Evolutionary conservation across 2,329 filamentous ascomycete species (phyloP).

Genomic region (Microcera coccophila): DNA sequence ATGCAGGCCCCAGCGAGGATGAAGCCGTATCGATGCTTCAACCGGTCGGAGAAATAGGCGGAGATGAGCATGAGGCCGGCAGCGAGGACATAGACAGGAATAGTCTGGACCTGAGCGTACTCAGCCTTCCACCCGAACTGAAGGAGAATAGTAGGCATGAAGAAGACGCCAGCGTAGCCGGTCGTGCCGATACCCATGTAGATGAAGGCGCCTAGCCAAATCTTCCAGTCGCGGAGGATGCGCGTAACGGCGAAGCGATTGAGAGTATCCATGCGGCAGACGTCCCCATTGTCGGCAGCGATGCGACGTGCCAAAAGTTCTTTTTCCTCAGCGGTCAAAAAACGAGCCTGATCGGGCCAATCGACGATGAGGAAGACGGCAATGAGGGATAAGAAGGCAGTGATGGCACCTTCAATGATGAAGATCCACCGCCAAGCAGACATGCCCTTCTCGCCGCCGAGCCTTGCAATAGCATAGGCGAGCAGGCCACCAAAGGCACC

Average conservation of each 20-base stretch:
- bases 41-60: slow-evolving; percentile 46
- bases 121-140: slow-evolving; percentile 34
- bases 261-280: slow-evolving; percentile 49
- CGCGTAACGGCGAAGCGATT: slow-evolving; percentile 45
- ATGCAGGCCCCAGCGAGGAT: slow-evolving; percentile 48
- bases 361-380: slow-evolving; percentile 23
- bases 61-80: slow-evolving; percentile 27
- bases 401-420: slow-evolving; percentile 29
- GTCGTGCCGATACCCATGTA: slow-evolving; percentile 42
- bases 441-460: slow-evolving; percentile 41
- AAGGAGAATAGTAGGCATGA: slow-evolving; percentile 37
- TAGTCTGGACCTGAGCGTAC: slow-evolving; percentile 34
- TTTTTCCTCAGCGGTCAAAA: slow-evolving; percentile 44
- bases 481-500: slow-evolving; percentile 45
- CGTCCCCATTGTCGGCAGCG: slow-evolving; percentile 39
- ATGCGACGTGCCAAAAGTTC: slow-evolving; percentile 40
- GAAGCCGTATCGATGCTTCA: slow-evolving; percentile 52
- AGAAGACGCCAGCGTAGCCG: slow-evolving; percentile 40
- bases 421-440: slow-evolving; percentile 46
- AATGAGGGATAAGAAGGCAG: slow-evolving; percentile 19
- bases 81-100: slow-evolving; percentile 37
- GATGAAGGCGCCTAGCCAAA: slow-evolving; percentile 37
- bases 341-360: slow-evolving; percentile 34
- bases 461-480: slow-evolving; percentile 44
- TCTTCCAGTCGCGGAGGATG: slow-evolving; percentile 46